Conservation (phyloP, 1,139 yeast species). For the Lodderomyces parapsilosis region DNA sequence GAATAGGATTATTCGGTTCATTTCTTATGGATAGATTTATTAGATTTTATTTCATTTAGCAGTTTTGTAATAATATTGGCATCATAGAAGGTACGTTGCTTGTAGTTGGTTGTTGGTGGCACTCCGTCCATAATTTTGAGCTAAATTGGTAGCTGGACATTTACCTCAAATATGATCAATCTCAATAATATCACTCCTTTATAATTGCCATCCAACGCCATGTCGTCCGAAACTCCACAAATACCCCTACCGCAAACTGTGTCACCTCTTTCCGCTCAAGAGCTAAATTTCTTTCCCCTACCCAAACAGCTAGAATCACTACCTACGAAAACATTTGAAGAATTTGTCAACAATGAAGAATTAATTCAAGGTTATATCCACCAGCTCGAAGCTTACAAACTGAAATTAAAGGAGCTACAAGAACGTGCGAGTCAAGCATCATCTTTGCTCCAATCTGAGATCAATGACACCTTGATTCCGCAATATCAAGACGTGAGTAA, state of each 20-base stretch:
- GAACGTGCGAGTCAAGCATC: constrained; percentile 14
- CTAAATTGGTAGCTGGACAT: too few relatives aligned
- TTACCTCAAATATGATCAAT: too few relatives aligned
- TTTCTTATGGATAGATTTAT: neutral
- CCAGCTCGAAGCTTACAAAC: constrained; percentile 23
- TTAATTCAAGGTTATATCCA: constrained; percentile 34
- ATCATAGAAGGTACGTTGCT: too few relatives aligned
- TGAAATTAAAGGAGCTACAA: constrained; percentile 18
- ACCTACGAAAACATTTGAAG: constrained; percentile 26
- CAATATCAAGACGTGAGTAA: constrained; percentile 26
- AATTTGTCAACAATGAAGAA: constrained; percentile 27
- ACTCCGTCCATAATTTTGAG: too few relatives aligned
- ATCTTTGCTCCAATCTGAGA: constrained; percentile 6
- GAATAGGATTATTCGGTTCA: neutral
- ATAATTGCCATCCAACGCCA: too few relatives aligned
- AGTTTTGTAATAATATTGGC: too few relatives aligned
- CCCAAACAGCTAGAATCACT: constrained; percentile 28
- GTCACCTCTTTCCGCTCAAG: constrained; percentile 7
- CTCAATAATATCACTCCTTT: too few relatives aligned
- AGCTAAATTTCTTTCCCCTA: constrained; percentile 27
- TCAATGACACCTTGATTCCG: constrained; percentile 19
- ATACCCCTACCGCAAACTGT: constrained; percentile 6
- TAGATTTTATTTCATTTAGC: neutral
- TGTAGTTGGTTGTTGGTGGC: too few relatives aligned
- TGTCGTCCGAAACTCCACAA: neutral